Base-by-base conservation (phyloP, 2,329 filamentous ascomycete genomes). In the Penicillium sp. region DNA sequence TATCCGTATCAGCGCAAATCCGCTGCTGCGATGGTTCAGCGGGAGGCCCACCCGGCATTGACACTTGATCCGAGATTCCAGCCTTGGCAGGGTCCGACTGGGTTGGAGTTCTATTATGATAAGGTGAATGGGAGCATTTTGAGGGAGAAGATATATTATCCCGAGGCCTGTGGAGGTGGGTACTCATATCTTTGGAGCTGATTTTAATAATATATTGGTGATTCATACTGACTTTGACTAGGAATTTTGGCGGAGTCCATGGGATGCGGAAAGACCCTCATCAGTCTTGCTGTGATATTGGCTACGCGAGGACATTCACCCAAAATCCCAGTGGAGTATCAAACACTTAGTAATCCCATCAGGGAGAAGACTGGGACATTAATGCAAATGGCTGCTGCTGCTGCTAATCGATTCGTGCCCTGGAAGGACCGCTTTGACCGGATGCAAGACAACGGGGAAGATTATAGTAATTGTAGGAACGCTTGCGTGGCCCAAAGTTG, bases 1-100 rank as follows among this genome's bases (percentile, higher is more conserved):
- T 89, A 94, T 68, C 80, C 83, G 0, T 95, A 96, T 64, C 93
- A 97, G 70, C 82, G 87, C 48, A 83, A 88, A 42, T 93, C 91
- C 1, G 88, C 88, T 0, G 90, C 89, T 4, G 70, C 88, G 28
- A 97, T 97, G 91, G 75, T 96, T 17, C 88, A 94, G 68, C 86
- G 88, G 50, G 93, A 97, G 72, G 74, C 81, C 6, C 81, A 85
- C 22, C 85, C 88, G 0, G 79, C 80, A 5, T 77, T 83, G 28
- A 77, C 84, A 6, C 74, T 91, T 9, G 92, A 97, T 70, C 90
- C 92, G 10, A 83, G 92, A 5, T 76, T 96, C 2, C 81, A 86
- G 48, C 63, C 74, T 5, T 77, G 84, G 1, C 66, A 67, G 2
- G 87, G 89, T 47, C 88, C 89, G 30, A 74, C 80, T 4, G 88